phyloP scores from a whole-genome alignment of 148 eudicot species.

The Arctostaphylos glauca region DNA sequence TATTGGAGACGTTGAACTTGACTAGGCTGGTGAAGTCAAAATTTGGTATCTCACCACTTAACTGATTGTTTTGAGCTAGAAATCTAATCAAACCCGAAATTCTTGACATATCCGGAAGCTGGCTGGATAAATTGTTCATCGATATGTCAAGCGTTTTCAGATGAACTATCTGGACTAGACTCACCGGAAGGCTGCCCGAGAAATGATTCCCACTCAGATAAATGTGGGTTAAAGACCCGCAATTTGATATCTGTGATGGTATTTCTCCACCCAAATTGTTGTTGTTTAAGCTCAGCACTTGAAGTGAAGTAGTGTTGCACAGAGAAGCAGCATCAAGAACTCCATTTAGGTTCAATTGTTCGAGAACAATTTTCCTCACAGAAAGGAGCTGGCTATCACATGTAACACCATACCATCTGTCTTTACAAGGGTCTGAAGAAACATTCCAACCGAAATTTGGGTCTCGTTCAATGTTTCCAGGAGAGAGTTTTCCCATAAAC shows the following conservation, averaged over 20 bases:
- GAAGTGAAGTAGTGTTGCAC: slow-evolving; percentile 22
- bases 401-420: slow-evolving; percentile 16
- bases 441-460: slow-evolving; percentile 28
- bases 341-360: slow-evolving; percentile 27
- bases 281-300: slow-evolving; percentile 25
- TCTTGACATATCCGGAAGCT: slow-evolving; percentile 34
- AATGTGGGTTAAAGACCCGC: slow-evolving; percentile 30
- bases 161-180: slow-evolving; percentile 24
- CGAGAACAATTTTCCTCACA: slow-evolving; percentile 34
- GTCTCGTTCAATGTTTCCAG: neutral
- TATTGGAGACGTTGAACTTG: slow-evolving; percentile 41
- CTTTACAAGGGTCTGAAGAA: slow-evolving; percentile 15
- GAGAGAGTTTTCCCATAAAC: slow-evolving; percentile 34
- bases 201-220: slow-evolving; percentile 33
- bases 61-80: slow-evolving; percentile 32
- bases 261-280: slow-evolving; percentile 39
- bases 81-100: slow-evolving; percentile 40
- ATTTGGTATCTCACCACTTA: slow-evolving; percentile 31
- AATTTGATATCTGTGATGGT: slow-evolving; percentile 32
- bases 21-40: slow-evolving; percentile 32
- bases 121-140: slow-evolving; percentile 29
- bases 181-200: slow-evolving; percentile 33
- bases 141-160: slow-evolving; percentile 41
- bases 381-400: neutral
- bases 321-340: slow-evolving; percentile 32